A percentile compares a stretch with the other conserved stretches of the same genome.
phyloP scores from a whole-genome alignment of 176 grass and related monocot species.

The Oryza longistaminata region DNA sequence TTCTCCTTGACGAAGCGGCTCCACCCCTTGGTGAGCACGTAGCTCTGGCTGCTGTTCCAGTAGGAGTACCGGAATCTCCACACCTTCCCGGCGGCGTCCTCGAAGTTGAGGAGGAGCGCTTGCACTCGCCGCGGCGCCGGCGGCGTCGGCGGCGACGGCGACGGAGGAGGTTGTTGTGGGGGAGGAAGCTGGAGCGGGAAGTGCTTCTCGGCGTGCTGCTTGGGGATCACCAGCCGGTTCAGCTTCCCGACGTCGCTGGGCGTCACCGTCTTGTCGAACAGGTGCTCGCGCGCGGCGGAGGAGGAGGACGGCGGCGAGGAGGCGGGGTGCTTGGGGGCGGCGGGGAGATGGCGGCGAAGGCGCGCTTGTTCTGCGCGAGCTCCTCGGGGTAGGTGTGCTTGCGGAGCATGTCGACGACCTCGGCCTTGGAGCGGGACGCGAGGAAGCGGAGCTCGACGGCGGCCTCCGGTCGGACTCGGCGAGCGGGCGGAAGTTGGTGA shows the following conservation, averaged over 20 bases:
- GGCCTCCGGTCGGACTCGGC: slow-evolving; percentile 43
- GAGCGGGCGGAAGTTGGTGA: slow-evolving; percentile 86
- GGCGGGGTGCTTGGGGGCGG: neutral
- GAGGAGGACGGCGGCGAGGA: neutral
- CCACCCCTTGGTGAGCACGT: slow-evolving; percentile 97
- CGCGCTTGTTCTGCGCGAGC: slow-evolving; percentile 56
- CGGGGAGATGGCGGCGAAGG: slow-evolving; percentile 19
- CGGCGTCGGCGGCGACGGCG: neutral
- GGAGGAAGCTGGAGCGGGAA: slow-evolving; percentile 51
- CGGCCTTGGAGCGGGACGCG: slow-evolving; percentile 62
- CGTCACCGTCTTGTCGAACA: slow-evolving; percentile 92
- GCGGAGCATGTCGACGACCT: slow-evolving; percentile 93
- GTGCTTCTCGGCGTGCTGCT: slow-evolving; percentile 96
- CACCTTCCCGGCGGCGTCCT: slow-evolving; percentile 72
- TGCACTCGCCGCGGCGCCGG: slow-evolving; percentile 33
- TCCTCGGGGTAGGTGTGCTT: slow-evolving; percentile 93
- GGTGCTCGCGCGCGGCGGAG: slow-evolving; percentile 48
- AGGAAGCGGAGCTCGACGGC: slow-evolving; percentile 73
- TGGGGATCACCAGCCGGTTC: slow-evolving; percentile 93
- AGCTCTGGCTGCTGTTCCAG: slow-evolving; percentile 99
- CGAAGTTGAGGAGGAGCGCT: slow-evolving; percentile 87
- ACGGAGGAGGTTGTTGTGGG: neutral
- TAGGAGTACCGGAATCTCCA: slow-evolving; percentile 96
- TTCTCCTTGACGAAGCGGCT: slow-evolving; percentile 97
- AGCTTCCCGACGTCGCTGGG: slow-evolving; percentile 97